Evolutionary conservation across 108 stramenopile species (phyloP), one percentile per base, ranked within the genome.

Genomic region (Fistulifera pelliculosa): DNA sequence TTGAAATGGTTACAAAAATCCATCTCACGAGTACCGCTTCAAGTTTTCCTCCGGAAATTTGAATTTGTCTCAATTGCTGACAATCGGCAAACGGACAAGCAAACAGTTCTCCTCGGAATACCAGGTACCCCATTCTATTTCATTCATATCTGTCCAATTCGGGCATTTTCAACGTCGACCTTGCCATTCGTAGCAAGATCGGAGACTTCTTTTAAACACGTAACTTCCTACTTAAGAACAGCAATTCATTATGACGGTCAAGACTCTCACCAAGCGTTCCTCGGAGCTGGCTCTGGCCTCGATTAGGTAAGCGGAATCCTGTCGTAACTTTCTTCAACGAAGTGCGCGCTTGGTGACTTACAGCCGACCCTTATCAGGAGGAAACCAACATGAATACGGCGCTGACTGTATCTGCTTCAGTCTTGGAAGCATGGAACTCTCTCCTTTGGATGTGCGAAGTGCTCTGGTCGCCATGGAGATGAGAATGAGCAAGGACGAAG

Each of bases 361-460:
- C n/a, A n/a, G n/a, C n/a, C n/a, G n/a, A n/a, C 7, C 16, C 27
- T 42, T 23, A n/a, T 64, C 75, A 73, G 47, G 77, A 65, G 17
- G 72, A 80, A 31, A 64, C 68, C 41, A 50, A 41, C 23, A 45
- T 15, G 14, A 39, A 21, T 41, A 60, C 71, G 27, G 26, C 31
- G 8, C 8, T 35, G 8, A 35, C 31, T 35, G 67, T 90, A 10
- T 80, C 88, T 27, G 56, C 73, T 27, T 72, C 76, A 6, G 64
- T 90, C 18, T n/a, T 81, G 2, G 75, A 82, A 17, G 76, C 81
- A 45, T 90, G 89, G 89, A 64, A 71, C 31, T 76, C 85, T 50
- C 64, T 90, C 22, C 45, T 10, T 63, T 76, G 14, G 74, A 74
- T 12, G 74, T 90, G 17, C 74, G 84, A 40, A 71, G 76, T 1